Conservation (phyloP, 495 filamentous ascomycete genomes). For the Penicillium herquei region DNA sequence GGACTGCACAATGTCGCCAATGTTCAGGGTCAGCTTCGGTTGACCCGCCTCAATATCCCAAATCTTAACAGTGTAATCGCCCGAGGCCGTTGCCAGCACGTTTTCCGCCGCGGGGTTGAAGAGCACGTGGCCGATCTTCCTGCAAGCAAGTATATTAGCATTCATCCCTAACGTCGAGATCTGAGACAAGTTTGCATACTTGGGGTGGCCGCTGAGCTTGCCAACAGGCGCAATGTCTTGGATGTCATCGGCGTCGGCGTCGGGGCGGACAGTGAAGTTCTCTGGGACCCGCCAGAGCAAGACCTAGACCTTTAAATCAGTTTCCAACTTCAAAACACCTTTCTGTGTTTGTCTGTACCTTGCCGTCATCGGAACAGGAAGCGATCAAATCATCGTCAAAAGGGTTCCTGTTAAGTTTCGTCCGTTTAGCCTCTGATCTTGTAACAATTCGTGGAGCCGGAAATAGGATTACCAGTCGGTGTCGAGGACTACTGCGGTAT, state of each 20-base stretch:
- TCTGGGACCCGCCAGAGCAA: constrained; percentile 95
- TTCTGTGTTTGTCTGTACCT: constrained; percentile 44
- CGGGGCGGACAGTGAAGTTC: constrained; percentile 76
- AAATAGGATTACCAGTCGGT: constrained; percentile 79
- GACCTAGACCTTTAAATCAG: constrained; percentile 43
- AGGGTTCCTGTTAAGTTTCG: constrained; percentile 64
- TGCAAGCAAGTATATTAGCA: constrained; percentile 33
- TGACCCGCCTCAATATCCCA: constrained; percentile 90
- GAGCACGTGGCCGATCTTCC: constrained; percentile 94
- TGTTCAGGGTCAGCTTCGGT: constrained; percentile 68
- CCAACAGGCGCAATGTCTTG: constrained; percentile 75
- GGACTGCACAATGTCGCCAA: constrained; percentile 89
- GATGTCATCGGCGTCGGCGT: constrained; percentile 70
- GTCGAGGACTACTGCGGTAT: constrained; percentile 92
- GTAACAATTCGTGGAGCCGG: not conserved
- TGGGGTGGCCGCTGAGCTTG: constrained; percentile 68
- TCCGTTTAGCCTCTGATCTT: not conserved
- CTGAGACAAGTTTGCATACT: constrained; percentile 28
- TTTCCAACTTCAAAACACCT: not conserved
- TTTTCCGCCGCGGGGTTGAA: constrained; percentile 97
- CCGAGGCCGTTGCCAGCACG: constrained; percentile 91
- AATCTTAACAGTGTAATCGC: constrained; percentile 90
- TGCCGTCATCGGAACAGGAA: constrained; percentile 93
- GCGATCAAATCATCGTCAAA: constrained; percentile 92
- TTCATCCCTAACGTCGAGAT: constrained; percentile 1